Evolutionary conservation across 169 alveolate species (phyloP), one percentile per base, ranked within the genome.

Genomic region (Amoebophrya sp.): DNA sequence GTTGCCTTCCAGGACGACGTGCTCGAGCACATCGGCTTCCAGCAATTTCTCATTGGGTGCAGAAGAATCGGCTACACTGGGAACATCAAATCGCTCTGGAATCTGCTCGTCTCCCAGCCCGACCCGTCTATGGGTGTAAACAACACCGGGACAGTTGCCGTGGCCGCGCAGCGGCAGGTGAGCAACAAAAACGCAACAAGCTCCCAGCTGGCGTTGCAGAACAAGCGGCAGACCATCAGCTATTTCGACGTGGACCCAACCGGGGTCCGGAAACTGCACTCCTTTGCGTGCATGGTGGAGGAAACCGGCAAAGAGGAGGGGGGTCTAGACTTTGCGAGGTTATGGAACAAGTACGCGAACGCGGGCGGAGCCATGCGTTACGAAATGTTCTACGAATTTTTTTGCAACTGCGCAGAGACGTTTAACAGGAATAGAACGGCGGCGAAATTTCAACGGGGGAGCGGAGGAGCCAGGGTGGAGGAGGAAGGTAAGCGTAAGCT

Each of bases 271-370:
- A 66, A 66, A 25, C 83, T 66, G 29, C 83, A 66, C 35, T 25
- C 83, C 7, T 66, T 66, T n/a, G 83, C 83, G 83, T 66, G 83
- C 83, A 66, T 66, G 83, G 83, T 66, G 1, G 83, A 66, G 83
- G 83, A 66, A 2, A 66, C 32, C 83, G 83, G 39, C 7, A 7
- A 25, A 66, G 83, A 66, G 83, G 83, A 66, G 35, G 83, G 83
- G 18, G 35, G 54, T 2, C 54, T 25, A 25, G 18, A n/a, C 83
- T 66, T 66, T 3, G 83, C 38, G 35, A 2, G 18, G 32, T 25
- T 66, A 25, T 66, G 83, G 83, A 12, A 7, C 83, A 66, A n/a
- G 32, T 66, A 66, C 83, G 83, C 83, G 1, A 66, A 66, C 83
- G 29, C 83, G 83, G 83, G 83, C 10, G 83, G 83, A 18, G 35